Evolutionary conservation across 306 rosid genomes (phyloP).

Genomic region (Adenanthera pavonina): DNA sequence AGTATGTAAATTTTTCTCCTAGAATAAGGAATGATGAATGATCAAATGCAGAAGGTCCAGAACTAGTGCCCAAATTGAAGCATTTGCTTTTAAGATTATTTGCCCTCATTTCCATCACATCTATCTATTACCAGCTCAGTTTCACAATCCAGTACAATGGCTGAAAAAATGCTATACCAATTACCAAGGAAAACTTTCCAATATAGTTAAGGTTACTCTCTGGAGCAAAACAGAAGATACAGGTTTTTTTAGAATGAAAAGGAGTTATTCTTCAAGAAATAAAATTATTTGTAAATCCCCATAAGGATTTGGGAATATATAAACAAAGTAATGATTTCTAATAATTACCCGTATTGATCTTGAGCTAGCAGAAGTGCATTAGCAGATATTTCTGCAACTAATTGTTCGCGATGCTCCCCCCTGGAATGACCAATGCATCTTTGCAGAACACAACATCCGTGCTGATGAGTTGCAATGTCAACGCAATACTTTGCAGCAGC

Average conservation of each 20-base stretch:
- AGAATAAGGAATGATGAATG: neutral
- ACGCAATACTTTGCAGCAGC: constrained; percentile 55
- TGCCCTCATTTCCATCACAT: constrained; percentile 11
- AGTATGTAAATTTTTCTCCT: neutral
- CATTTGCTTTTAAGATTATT: neutral
- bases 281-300: neutral
- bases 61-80: neutral
- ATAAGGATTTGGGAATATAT: constrained; percentile 19
- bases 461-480: constrained; percentile 58
- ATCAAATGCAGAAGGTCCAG: neutral
- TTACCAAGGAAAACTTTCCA: neutral
- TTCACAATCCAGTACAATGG: constrained; percentile 15
- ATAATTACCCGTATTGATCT: constrained; percentile 60
- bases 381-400: constrained; percentile 45
- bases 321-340: neutral
- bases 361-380: constrained; percentile 57
- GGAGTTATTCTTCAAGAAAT: neutral
- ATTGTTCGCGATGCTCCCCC: constrained; percentile 35
- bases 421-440: constrained; percentile 49
- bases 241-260: neutral
- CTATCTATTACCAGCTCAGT: constrained; percentile 11
- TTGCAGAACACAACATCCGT: constrained; percentile 65
- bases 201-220: neutral
- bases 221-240: constrained; percentile 7
- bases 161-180: neutral